Percentiles rank a stretch among this genome's conserved stretches.
Conservation (phyloP, 192 early-diverging fungal species). For the Dissophora ornata region DNA sequence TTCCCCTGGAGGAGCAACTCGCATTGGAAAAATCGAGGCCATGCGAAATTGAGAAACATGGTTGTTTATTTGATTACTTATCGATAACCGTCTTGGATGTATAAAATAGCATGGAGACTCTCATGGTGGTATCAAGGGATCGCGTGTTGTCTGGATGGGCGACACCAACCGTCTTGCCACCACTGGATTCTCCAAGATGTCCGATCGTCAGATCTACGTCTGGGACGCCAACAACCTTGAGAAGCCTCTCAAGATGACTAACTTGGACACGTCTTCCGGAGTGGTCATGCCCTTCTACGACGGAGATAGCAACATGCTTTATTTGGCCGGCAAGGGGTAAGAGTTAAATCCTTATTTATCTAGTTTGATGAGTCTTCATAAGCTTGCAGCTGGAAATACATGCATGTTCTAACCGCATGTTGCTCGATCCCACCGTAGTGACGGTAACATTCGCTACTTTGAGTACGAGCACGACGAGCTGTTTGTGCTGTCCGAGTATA, state of each 20-base stretch:
- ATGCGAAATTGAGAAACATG: too few species aligned
- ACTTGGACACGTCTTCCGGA: conserved; percentile 93
- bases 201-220: conserved; percentile 93
- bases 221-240: conserved; percentile 83
- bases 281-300: conserved; percentile 98
- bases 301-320: conserved; percentile 89
- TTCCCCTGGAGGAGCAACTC: too few species aligned
- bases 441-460: conserved; percentile 99
- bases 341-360: too few species aligned
- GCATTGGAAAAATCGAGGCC: too few species aligned
- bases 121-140: conserved; percentile 98
- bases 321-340: conserved; percentile 91
- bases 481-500: conserved; percentile 87
- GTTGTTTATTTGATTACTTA: too few species aligned
- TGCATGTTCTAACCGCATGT: neutral
- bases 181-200: conserved; percentile 94
- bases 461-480: conserved; percentile 97
- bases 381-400: too few species aligned
- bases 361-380: too few species aligned
- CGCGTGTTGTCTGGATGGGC: conserved; percentile 92
- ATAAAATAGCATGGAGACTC: conserved; percentile 72
- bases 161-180: conserved; percentile 82
- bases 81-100: neutral
- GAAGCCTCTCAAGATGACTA: conserved; percentile 77
- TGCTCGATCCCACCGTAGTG: conserved; percentile 67